Conservation (phyloP, 169 alveolate species). For the Cryptosporidium andersoni region DNA sequence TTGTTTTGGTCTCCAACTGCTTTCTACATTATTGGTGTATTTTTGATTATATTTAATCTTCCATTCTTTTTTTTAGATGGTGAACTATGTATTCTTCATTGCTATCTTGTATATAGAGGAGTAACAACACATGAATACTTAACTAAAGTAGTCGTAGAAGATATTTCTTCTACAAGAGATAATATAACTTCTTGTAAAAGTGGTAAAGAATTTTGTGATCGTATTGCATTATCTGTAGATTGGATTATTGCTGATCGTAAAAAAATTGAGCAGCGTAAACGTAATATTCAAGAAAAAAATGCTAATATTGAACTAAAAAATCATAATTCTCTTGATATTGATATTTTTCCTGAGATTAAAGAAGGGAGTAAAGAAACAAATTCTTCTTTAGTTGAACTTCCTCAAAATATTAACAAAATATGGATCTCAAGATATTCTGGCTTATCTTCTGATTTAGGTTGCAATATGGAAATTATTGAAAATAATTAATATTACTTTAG, state of each 20-base stretch:
- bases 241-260: slow-evolving; percentile 69
- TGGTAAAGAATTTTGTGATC: slow-evolving; percentile 12
- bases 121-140: slow-evolving; percentile 77
- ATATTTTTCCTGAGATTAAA: slow-evolving; percentile 8
- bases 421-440: too few species aligned
- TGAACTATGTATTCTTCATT: slow-evolving; percentile 72
- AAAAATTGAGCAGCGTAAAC: slow-evolving; percentile 21
- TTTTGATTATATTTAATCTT: slow-evolving; percentile 36
- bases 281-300: slow-evolving; percentile 16
- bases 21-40: slow-evolving; percentile 36
- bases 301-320: background rate
- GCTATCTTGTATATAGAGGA: slow-evolving; percentile 72
- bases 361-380: slow-evolving; percentile 38
- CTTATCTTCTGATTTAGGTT: too few species aligned
- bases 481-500: too few species aligned
- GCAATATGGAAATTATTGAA: too few species aligned
- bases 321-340: background rate
- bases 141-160: slow-evolving; percentile 53
- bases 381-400: slow-evolving; percentile 21
- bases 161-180: slow-evolving; percentile 8
- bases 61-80: slow-evolving; percentile 58
- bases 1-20: slow-evolving; percentile 58
- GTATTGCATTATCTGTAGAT: slow-evolving; percentile 50
- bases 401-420: too few species aligned
- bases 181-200: slow-evolving; percentile 14